Evolutionary conservation across 2,329 filamentous ascomycete genomes (phyloP), one percentile per base, ranked within the genome.

Genomic region (Phialocephala sp.): DNA sequence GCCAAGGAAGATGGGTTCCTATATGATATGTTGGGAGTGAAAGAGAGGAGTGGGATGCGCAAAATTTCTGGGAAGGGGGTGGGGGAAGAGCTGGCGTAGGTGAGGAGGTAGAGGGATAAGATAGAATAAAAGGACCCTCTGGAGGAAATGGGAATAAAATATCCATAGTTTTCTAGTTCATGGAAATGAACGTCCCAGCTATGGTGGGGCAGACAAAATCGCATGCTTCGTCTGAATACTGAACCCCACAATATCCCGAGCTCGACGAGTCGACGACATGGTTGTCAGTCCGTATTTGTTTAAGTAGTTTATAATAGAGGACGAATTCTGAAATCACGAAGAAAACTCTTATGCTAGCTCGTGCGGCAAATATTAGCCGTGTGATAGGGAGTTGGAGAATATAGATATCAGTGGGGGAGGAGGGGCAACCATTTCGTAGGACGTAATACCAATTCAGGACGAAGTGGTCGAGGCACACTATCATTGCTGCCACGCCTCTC

Each of bases 261-360:
- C 62, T 77, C 77, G 9, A 72, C 73, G 15, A 74, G 75, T 43
- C 72, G n/a, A n/a, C n/a, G n/a, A n/a, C n/a, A n/a, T n/a, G 68
- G 37, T 79, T 71, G 39, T 76, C 72, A 8, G 73, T 70, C 45
- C 78, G 79, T 1, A 80, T 74, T 9, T 75, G 72, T 37, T 75
- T 72, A n/a, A 83, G 69, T 0, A 81, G 78, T 64, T 80, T 79
- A 67, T 78, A 76, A 2, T 79, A 78, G 35, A 83, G 75, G 0
- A 78, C 81, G 67, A 82, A 83, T 22, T 82, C 81, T 1, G 81
- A 83, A 27, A 84, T 80, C 66, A 83, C 77, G 72, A 83, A 83
- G 73, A 84, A 83, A 52, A 83, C 76, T 67, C 80, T 77, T 1
- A 83, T 81, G 76, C 79, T 79, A 15, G 80, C 77, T 8, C 77